Evolutionary conservation across 129 eudicot species (phyloP).

Genomic region (Solidago caesia): DNA sequence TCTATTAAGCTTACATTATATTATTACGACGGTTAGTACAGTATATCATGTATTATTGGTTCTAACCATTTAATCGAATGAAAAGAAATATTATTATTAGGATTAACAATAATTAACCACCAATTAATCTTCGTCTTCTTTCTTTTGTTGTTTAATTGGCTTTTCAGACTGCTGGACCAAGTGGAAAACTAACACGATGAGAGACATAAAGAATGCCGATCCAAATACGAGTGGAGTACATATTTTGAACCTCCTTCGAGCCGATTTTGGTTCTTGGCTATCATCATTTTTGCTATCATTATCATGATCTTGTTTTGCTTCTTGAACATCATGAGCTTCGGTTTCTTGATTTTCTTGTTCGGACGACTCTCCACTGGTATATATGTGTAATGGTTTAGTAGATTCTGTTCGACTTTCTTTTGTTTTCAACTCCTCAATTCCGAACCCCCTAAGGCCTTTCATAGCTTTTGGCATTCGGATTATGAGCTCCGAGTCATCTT

Average conservation of each 20-base stretch:
- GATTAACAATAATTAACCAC: neutral
- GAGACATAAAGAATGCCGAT: slow-evolving; percentile 54
- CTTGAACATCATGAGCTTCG: slow-evolving; percentile 3
- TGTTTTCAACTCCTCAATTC: slow-evolving; percentile 39
- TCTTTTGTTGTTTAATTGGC: slow-evolving; percentile 35
- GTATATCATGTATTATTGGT: neutral
- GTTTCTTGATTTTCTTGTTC: slow-evolving; percentile 18
- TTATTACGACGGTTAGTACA: neutral
- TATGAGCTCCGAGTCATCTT: slow-evolving; percentile 39
- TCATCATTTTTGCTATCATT: neutral
- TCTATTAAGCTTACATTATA: neutral
- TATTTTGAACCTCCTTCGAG: slow-evolving; percentile 22
- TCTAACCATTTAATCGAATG: neutral
- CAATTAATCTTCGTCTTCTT: slow-evolving; percentile 24
- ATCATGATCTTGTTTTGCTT: neutral
- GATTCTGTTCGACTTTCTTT: slow-evolving; percentile 16
- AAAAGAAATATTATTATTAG: neutral
- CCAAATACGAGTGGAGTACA: slow-evolving; percentile 59
- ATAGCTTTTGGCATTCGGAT: slow-evolving; percentile 47
- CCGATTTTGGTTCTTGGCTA: slow-evolving; percentile 10
- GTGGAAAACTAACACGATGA: slow-evolving; percentile 50
- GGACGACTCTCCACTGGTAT: slow-evolving; percentile 6
- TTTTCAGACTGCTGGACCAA: slow-evolving; percentile 39
- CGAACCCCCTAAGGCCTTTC: slow-evolving; percentile 36
- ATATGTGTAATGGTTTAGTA: neutral